A percentile compares a stretch with the other conserved stretches of the same genome.
Conservation (phyloP, 2,329 filamentous ascomycete species). For the Arthrobotrys sphaeroides region DNA sequence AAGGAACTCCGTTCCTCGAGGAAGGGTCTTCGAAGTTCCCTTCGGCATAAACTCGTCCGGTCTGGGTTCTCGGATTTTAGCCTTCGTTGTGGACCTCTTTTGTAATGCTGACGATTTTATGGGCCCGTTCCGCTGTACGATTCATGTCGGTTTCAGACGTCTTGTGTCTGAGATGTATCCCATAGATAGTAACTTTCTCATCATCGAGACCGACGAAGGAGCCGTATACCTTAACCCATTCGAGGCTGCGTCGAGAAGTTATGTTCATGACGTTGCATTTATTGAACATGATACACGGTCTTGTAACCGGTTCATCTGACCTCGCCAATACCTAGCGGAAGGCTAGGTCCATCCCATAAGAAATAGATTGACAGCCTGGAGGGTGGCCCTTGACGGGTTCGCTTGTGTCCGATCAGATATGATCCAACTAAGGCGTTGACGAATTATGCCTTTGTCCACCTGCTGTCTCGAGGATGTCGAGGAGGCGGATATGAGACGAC, state of each 20-base stretch:
- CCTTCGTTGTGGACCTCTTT: neutral
- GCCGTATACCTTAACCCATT: neutral
- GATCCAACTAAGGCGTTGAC: slow-evolving; percentile 80
- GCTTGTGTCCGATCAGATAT: slow-evolving; percentile 79
- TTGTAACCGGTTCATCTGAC: neutral
- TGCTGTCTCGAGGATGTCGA: slow-evolving; percentile 10
- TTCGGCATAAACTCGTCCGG: slow-evolving; percentile 10
- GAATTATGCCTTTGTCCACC: slow-evolving; percentile 79
- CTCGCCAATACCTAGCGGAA: neutral
- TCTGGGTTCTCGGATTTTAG: slow-evolving; percentile 20
- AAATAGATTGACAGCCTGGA: slow-evolving; percentile 92
- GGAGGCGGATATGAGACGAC: slow-evolving; percentile 7
- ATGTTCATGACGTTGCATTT: neutral
- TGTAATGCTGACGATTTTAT: slow-evolving; percentile 30
- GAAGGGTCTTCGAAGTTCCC: neutral
- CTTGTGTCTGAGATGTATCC: slow-evolving; percentile 31
- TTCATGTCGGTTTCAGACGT: slow-evolving; percentile 44
- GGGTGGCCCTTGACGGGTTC: slow-evolving; percentile 82
- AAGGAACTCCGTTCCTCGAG: slow-evolving; percentile 10
- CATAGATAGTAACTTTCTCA: slow-evolving; percentile 23
- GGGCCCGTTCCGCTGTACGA: slow-evolving; percentile 11
- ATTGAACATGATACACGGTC: slow-evolving; percentile 29
- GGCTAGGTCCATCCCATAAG: slow-evolving; percentile 67
- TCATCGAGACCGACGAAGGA: neutral
- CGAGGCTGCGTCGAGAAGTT: neutral